Base-by-base conservation (phyloP, 2,329 filamentous ascomycete species). In the Colletotrichum scovillei region DNA sequence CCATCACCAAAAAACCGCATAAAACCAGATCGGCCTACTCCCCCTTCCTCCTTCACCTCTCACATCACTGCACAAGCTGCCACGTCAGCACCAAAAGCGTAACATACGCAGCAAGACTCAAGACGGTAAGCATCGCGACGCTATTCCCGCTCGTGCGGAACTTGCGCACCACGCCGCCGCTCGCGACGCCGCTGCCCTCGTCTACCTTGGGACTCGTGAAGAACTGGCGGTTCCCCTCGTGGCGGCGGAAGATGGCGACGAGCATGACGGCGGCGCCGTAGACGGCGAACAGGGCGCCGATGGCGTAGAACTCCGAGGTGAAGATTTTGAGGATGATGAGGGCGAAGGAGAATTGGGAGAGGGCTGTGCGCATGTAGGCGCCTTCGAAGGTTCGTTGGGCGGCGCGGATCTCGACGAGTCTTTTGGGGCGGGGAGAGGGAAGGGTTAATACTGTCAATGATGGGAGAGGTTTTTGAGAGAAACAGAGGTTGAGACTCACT, bases 311-410 rank as follows among this genome's bases (percentile, higher is more conserved):
- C 81, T 98, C 97, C 65, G 92, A 90, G 9, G 95, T 98, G 86
- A 99, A 98, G 83, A 99, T 97, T 85, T 97, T 98, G 77, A 98
- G 91, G 65, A 99, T 94, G 75, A 99, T 92, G 63, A 99, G 91
- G 24, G 96, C 92, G 82, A 99, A 98, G 69, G 94, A 96, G 86
- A 98, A 98, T 80, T 98, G 95, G 3, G 94, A 94, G 24, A 99
- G 90, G 3, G 96, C 95, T 0, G 97, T 99, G 74, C 97, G 94
- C 80, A 98, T 93, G 84, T 98, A 99, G 26, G 97, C 97, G 26
- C 97, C 97, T 84, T 99, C 97, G 78, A 98, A 99, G 2, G 97
- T 99, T 67, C 97, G 91, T 82, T 99, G 97, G 12, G 96, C 94
- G 14, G 97, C 97, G 75, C 97, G 94, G 76, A 98, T 93, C 84